Evolutionary conservation across 129 eudicot genomes (phyloP).

Genomic region (Scalesia atractyloides): DNA sequence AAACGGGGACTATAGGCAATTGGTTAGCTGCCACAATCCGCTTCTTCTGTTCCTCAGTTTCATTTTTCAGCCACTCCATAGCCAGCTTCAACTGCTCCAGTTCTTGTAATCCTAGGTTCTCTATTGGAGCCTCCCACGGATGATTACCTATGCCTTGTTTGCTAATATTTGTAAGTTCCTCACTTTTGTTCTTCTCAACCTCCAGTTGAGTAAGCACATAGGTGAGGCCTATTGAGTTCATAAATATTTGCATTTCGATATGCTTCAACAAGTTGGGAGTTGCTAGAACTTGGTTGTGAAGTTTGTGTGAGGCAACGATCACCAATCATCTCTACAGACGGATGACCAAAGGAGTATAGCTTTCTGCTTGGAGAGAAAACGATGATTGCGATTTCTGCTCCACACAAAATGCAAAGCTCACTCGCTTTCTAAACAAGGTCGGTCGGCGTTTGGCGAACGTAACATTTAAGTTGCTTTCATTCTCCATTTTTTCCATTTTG

Average conservation of each 20-base stretch:
- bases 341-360: slow-evolving; percentile 68
- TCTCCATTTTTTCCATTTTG: slow-evolving; percentile 46
- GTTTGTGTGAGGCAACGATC: slow-evolving; percentile 40
- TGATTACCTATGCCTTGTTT: slow-evolving; percentile 33
- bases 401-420: slow-evolving; percentile 56
- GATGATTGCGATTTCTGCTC: slow-evolving; percentile 48
- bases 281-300: slow-evolving; percentile 34
- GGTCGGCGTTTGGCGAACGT: slow-evolving; percentile 64
- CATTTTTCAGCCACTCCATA: slow-evolving; percentile 52
- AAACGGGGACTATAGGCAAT: background rate
- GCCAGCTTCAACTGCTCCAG: slow-evolving; percentile 49
- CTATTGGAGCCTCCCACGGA: slow-evolving; percentile 69
- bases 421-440: slow-evolving; percentile 60
- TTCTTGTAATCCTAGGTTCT: slow-evolving; percentile 34
- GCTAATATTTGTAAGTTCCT: slow-evolving; percentile 36
- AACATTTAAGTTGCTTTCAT: slow-evolving; percentile 51
- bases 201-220: slow-evolving; percentile 34
- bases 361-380: slow-evolving; percentile 64
- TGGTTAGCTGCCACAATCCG: slow-evolving; percentile 21
- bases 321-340: slow-evolving; percentile 43
- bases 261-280: slow-evolving; percentile 43
- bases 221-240: slow-evolving; percentile 49
- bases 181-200: slow-evolving; percentile 42
- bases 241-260: slow-evolving; percentile 46
- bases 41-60: slow-evolving; percentile 30